phyloP scores from a whole-genome alignment of 306 rosid genomes.

The Prunus mongolica region DNA sequence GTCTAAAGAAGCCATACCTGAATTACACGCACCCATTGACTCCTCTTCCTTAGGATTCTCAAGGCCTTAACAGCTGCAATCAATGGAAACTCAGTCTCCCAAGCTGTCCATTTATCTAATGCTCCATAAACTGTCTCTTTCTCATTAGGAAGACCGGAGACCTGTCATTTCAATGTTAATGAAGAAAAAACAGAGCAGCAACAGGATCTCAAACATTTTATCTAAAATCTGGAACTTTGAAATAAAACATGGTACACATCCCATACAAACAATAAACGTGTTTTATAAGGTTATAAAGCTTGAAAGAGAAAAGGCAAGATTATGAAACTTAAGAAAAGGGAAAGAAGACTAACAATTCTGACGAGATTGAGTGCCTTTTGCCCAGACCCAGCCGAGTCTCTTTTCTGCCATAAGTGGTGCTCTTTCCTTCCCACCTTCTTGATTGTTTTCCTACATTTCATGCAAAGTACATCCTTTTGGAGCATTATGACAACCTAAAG shows the following conservation, averaged over 20 bases:
- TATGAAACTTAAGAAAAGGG: conserved; percentile 3
- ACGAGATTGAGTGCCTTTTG: conserved; percentile 81
- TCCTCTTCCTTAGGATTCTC: conserved; percentile 55
- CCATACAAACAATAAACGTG: not conserved
- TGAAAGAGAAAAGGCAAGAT: not conserved
- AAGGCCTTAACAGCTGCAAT: conserved; percentile 83
- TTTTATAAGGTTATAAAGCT: conserved; percentile 1
- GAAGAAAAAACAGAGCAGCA: not conserved
- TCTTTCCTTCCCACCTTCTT: conserved; percentile 45
- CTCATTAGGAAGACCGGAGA: conserved; percentile 69
- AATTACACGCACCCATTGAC: conserved; percentile 75
- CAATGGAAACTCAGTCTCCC: conserved; percentile 94
- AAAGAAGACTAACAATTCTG: conserved; percentile 48
- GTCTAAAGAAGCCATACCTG: conserved; percentile 42
- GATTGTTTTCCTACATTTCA: conserved; percentile 51
- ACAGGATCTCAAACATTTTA: not conserved
- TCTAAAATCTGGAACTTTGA: not conserved
- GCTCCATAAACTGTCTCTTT: conserved; percentile 87
- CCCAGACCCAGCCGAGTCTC: conserved; percentile 77
- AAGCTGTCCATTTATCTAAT: conserved; percentile 87
- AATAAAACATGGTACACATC: not conserved
- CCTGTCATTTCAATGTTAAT: conserved; percentile 37
- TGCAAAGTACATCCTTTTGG: not conserved
- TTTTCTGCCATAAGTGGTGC: conserved; percentile 82
- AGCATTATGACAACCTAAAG: conserved; percentile 3